These are phyloP conservation scores for Nannochloris sp. DNA, from an alignment of 139 green algal genomes.

Conservation along the genomic window DNA sequence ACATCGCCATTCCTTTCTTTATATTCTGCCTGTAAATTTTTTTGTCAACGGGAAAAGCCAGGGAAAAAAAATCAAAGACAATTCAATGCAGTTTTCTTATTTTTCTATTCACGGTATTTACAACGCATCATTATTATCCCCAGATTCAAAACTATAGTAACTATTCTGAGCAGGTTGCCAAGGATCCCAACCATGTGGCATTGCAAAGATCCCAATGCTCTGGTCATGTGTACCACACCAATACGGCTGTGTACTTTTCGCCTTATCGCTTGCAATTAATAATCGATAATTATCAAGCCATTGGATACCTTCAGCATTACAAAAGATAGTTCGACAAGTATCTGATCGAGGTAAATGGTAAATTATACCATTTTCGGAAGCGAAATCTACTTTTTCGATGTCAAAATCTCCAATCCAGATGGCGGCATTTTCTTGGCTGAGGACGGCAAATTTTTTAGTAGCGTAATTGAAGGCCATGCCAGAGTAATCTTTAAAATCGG, in stretches of 20 bases:
- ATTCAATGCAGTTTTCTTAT: too few relatives aligned
- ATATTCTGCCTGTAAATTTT: too few relatives aligned
- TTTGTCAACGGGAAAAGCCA: neutral
- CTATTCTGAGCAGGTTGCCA: neutral
- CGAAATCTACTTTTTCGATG: slow-evolving; percentile 16
- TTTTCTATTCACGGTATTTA: too few relatives aligned
- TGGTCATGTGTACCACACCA: slow-evolving; percentile 30
- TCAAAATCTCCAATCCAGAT: slow-evolving; percentile 36
- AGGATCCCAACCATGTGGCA: neutral
- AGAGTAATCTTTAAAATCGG: slow-evolving; percentile 35
- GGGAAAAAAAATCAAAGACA: neutral
- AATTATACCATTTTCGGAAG: slow-evolving; percentile 6
- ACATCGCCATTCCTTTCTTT: too few relatives aligned
- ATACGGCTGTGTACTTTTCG: slow-evolving; percentile 30
- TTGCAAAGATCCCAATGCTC: slow-evolving; percentile 17
- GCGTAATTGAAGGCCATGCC: slow-evolving; percentile 22
- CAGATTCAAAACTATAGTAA: too few relatives aligned
- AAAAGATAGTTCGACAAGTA: slow-evolving; percentile 26
- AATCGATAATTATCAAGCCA: slow-evolving; percentile 33
- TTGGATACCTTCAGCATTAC: slow-evolving; percentile 40
- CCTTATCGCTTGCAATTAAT: slow-evolving; percentile 21
- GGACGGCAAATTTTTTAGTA: slow-evolving; percentile 9
- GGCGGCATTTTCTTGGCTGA: slow-evolving; percentile 34
- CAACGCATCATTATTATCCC: too few relatives aligned
- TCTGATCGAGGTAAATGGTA: slow-evolving; percentile 31